phyloP scores from a whole-genome alignment of 73 alveolate species.

The Paramecium biaurelia region DNA sequence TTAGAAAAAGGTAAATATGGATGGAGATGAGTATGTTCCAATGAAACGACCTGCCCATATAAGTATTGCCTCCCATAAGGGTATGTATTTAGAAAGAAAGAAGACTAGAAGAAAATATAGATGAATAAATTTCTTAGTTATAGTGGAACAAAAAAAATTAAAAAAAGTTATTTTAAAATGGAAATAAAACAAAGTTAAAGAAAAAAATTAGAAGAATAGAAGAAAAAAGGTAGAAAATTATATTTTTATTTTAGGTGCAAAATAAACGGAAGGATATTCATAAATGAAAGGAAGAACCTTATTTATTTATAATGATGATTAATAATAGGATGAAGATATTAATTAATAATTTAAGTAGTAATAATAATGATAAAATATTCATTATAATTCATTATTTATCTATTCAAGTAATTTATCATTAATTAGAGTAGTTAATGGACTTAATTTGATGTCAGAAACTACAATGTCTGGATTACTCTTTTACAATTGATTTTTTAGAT shows the following conservation, averaged over 20 bases:
- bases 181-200: slow-evolving; percentile 73
- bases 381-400: slow-evolving; percentile 15
- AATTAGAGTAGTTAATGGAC: not conserved
- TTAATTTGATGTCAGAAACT: slow-evolving; percentile 1
- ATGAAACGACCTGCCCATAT: slow-evolving; percentile 81
- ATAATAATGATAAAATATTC: not conserved
- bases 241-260: no score
- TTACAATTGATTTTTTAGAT: not conserved
- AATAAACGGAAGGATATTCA: slow-evolving; percentile 25
- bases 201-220: slow-evolving; percentile 70
- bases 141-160: slow-evolving; percentile 73
- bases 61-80: slow-evolving; percentile 89
- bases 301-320: slow-evolving; percentile 51
- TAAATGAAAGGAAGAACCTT: slow-evolving; percentile 88
- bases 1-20: slow-evolving; percentile 92
- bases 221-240: slow-evolving; percentile 67
- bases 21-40: slow-evolving; percentile 96
- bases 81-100: slow-evolving; percentile 75
- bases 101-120: slow-evolving; percentile 87
- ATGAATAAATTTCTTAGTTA: slow-evolving; percentile 82
- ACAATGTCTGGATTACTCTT: not conserved
- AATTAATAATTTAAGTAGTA: not conserved
- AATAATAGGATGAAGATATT: not conserved
- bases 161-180: slow-evolving; percentile 87
- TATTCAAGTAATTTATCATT: not conserved